phyloP scores from a whole-genome alignment of 148 eudicot genomes.

The Cornus suecica region DNA sequence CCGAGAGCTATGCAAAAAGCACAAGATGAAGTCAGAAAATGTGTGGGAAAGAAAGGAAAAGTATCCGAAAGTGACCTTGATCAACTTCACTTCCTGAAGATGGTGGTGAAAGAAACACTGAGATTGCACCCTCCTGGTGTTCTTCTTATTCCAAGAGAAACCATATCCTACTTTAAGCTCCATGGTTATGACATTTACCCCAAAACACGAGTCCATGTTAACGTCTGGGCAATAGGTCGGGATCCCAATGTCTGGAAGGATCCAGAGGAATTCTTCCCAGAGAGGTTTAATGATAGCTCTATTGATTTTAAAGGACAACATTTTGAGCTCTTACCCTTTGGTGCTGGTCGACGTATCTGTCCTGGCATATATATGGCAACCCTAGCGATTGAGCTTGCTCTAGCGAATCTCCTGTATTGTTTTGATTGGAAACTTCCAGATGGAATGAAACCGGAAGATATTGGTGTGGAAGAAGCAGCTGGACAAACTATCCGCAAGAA shows the following conservation, averaged over 20 bases:
- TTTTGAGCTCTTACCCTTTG: background rate
- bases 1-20: background rate
- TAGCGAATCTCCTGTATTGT: background rate
- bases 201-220: background rate
- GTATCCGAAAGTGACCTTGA: background rate
- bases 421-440: background rate
- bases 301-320: slow-evolving; percentile 2
- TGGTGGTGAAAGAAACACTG: background rate
- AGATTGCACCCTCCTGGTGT: background rate
- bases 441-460: background rate
- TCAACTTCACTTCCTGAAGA: background rate
- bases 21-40: background rate
- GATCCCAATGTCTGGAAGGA: background rate
- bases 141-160: background rate
- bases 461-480: background rate
- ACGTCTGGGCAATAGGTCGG: background rate
- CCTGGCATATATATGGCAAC: background rate
- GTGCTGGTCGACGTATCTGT: background rate
- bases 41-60: background rate
- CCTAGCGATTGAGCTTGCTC: background rate
- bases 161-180: slow-evolving; percentile 1
- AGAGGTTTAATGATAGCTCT: background rate
- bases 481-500: background rate
- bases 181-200: background rate
- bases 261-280: background rate